phyloP scores from a whole-genome alignment of 257 asterid species.

The Solanum piurae region DNA sequence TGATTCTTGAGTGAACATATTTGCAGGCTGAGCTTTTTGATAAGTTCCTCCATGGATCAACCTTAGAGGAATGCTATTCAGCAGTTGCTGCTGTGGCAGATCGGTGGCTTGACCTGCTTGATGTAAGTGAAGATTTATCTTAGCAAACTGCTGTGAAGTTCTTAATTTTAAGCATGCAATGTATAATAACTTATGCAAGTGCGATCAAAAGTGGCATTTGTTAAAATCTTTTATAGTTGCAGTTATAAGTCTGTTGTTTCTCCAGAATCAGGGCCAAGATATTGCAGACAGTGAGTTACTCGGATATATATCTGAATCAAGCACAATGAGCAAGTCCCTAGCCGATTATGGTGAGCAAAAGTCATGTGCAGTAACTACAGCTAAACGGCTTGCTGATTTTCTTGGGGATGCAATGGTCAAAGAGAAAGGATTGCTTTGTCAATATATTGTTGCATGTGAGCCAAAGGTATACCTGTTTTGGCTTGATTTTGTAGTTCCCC shows the following conservation, averaged over 20 bases:
- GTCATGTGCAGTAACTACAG: slow-evolving; percentile 97
- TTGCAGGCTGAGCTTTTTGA: slow-evolving; percentile 94
- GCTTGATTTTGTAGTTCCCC: neutral
- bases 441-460: slow-evolving; percentile 93
- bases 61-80: slow-evolving; percentile 84
- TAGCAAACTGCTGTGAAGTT: neutral
- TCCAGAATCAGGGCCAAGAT: slow-evolving; percentile 90
- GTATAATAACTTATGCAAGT: neutral
- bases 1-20: slow-evolving; percentile 7
- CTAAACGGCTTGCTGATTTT: slow-evolving; percentile 93
- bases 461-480: slow-evolving; percentile 57
- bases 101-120: slow-evolving; percentile 98
- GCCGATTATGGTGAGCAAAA: slow-evolving; percentile 93
- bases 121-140: slow-evolving; percentile 36
- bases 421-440: slow-evolving; percentile 95
- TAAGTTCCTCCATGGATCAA: slow-evolving; percentile 89
- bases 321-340: slow-evolving; percentile 98
- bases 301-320: slow-evolving; percentile 91
- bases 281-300: slow-evolving; percentile 90
- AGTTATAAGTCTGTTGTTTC: slow-evolving; percentile 11
- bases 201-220: neutral
- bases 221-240: neutral
- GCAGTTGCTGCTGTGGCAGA: slow-evolving; percentile 95
- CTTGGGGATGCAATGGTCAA: slow-evolving; percentile 97
- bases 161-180: neutral